These are phyloP conservation scores for Tillandsia fasciculata DNA, from an alignment of 176 grass and related monocot genomes.

Conservation along the genomic window DNA sequence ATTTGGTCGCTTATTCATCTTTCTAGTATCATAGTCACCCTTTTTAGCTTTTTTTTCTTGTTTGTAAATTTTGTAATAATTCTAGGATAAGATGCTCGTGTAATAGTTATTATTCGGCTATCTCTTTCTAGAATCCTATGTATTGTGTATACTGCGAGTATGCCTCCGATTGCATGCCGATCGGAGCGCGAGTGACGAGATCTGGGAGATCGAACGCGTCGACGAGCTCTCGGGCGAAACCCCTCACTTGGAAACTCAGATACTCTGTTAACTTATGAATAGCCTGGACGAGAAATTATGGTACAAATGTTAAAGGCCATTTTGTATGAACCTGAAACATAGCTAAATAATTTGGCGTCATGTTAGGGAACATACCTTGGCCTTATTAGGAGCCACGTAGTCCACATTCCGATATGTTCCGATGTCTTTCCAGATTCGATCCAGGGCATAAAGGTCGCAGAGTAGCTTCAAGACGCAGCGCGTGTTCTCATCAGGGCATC, in stretches of 20 bases:
- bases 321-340: background rate
- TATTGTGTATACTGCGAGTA: constrained; percentile 76
- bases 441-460: constrained; percentile 88
- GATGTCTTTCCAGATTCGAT: constrained; percentile 92
- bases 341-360: background rate
- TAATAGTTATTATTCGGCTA: background rate
- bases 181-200: constrained; percentile 70
- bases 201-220: constrained; percentile 87
- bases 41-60: too few species aligned
- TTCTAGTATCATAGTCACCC: too few species aligned
- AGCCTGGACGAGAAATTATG: constrained; percentile 35
- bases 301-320: too few species aligned
- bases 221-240: constrained; percentile 60
- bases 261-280: constrained; percentile 90
- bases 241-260: constrained; percentile 87
- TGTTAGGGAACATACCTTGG: constrained; percentile 47
- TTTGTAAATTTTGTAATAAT: too few species aligned
- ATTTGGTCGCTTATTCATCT: too few species aligned
- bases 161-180: constrained; percentile 75
- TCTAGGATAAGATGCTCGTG: background rate
- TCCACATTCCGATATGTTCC: constrained; percentile 92
- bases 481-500: constrained; percentile 72
- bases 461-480: constrained; percentile 63
- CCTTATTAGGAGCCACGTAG: constrained; percentile 94
- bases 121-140: constrained; percentile 48